Percentiles rank a stretch among this genome's conserved stretches.
Conservation (phyloP, 2,329 filamentous ascomycete species). For the Phialocephala subalpina region DNA sequence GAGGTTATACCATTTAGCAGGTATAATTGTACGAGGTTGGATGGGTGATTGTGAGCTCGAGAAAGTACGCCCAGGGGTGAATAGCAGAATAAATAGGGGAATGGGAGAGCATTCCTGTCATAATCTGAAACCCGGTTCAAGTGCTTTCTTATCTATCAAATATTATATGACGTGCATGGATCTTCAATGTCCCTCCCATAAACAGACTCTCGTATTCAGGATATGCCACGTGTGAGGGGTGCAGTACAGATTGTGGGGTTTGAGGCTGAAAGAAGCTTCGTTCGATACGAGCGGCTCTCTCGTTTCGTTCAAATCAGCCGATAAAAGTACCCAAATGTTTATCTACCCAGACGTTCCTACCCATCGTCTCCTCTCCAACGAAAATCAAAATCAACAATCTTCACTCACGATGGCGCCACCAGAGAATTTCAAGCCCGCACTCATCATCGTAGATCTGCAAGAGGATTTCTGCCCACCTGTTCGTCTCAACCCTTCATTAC, state of each 20-base stretch:
- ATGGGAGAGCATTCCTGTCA: background rate
- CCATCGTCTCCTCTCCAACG: background rate
- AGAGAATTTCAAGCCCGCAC: constrained; percentile 56
- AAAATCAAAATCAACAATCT: background rate
- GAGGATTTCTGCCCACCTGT: constrained; percentile 95
- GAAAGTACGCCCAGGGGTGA: background rate
- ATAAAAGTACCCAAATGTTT: background rate
- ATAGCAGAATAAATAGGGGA: constrained; percentile 14
- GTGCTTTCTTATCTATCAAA: no score
- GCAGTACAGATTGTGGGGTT: constrained; percentile 6
- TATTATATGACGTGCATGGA: background rate
- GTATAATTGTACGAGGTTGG: constrained; percentile 20
- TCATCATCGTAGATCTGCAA: constrained; percentile 86
- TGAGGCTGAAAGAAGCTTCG: constrained; percentile 5
- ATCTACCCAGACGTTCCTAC: background rate
- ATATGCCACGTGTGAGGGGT: constrained; percentile 10
- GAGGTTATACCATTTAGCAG: background rate
- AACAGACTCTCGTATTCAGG: background rate
- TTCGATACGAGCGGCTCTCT: background rate
- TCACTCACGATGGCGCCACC: constrained; percentile 26
- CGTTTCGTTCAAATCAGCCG: background rate
- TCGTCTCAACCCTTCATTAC: constrained; percentile 47
- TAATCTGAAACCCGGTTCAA: background rate
- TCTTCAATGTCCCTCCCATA: background rate
- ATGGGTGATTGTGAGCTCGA: constrained; percentile 8